Base-by-base conservation (phyloP, 495 filamentous ascomycete species). In the Neurospora sp. region DNA sequence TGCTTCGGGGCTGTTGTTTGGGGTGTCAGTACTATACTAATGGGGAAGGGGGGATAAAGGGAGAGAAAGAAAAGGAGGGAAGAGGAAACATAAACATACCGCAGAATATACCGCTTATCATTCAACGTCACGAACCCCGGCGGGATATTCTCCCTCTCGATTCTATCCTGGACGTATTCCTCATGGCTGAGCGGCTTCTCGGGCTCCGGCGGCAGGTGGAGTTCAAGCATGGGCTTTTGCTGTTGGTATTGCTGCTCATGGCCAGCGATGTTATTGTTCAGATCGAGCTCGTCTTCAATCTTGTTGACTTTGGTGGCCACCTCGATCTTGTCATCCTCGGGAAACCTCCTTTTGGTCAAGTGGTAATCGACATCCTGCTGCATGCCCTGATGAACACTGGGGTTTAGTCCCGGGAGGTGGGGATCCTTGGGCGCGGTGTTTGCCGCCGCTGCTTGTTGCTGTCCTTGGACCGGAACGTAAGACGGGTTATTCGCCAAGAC, bases 1-100 rank as follows among this genome's bases (percentile, higher is more conserved):
- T 4, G 94, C 94, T 84, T 97, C 94, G 62, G 94, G 94, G 66
- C 93, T 94, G 72, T 27, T 14, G 9, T 39, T 38, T n/a, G 16
- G 3, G 71, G 76, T 73, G 39, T 76, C 23, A 72, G 70, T 54
- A 72, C 39, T 12, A 37, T 7, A 37, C 35, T 37, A 37, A n/a
- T 74, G 18, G 70, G 62, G 35, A 20, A 20, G 20, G 31, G 4
- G 35, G 35, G 35, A 35, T 4, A 35, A 3, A 35, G 31, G 31
- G 31, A 2, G 31, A 35, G 31, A 35, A 20, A 2, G 31, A 35
- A 2, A 35, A 20, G 18, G 9, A 0, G 44, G n/a, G 18, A 46
- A 46, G 42, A 6, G 40, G 12, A 41, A 16, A 41, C 12, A 7
- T 16, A 41, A 7, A 74, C 83, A 79, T 85, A 91, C 90, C 91